Evolutionary conservation across 2,329 filamentous ascomycete species (phyloP), one percentile per base, ranked within the genome.

Genomic region (Colletotrichum sp.): DNA sequence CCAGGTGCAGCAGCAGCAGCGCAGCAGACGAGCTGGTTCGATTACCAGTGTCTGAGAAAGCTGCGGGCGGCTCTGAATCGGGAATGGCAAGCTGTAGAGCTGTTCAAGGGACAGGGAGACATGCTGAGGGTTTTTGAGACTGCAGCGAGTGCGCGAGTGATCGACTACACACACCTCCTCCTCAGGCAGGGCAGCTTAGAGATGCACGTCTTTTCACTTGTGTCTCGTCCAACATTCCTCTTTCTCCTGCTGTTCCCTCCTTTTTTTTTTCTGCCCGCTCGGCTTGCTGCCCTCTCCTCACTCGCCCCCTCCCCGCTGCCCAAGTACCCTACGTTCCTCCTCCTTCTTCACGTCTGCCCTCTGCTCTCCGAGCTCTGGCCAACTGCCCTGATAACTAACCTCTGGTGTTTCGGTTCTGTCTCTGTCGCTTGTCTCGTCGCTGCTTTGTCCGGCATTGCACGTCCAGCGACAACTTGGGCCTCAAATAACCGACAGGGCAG

Each of bases 1-100:
- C 36, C 60, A 48, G 27, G 43, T 71, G 68, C 68, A 71, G 68
- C 28, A 52, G n/a, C 34, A 22, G 8, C 25, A 58, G 52, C 12
- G 36, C 36, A n/a, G 27, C 61, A 61, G 71, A 28, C 60, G 67
- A 60, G 13, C 61, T 30, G 55, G 55, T 25, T 61, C 58, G 58
- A 34, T 34, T 34, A 30, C 56, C 22, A 48, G n/a, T 56, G 48
- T 71, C 27, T 58, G 70, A 64, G 56, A 43, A 48, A 39, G 27
- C 71, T 75, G 73, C 73, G 72, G 70, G 43, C 48, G 64, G 16
- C 34, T 12, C 39, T 43, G 30, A 62, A 73, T 68, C 34, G 58
- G 73, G 73, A 64, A 73, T 58, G 65, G 73, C 22, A 55, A 36
- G 64, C 43, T 69, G 56, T 52, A 52, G 43, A 52, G 43, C 43